A percentile compares a stretch with the other conserved stretches of the same genome.
These are phyloP conservation scores for Chlorella sorokiniana DNA, from an alignment of 139 green algal genomes.

Conservation along the genomic window DNA sequence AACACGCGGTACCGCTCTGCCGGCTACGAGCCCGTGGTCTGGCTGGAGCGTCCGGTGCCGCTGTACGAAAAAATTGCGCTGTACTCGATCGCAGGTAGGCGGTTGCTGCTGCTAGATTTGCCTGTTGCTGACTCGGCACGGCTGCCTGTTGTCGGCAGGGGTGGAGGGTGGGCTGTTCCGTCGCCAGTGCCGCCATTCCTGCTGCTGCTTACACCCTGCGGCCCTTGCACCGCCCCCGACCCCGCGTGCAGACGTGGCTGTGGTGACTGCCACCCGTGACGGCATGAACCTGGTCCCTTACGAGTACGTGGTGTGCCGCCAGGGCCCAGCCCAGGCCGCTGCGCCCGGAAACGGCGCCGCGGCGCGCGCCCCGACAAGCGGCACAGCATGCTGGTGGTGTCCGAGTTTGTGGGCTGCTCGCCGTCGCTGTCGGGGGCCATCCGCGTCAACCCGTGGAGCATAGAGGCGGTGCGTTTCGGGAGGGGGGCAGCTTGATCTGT, in stretches of 20 bases:
- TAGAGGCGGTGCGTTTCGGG: conserved; percentile 59
- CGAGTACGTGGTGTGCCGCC: conserved; percentile 97
- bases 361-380: conserved; percentile 18
- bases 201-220: background rate
- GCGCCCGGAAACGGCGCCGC: background rate
- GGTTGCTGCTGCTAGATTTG: no score
- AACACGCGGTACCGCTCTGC: conserved; percentile 55
- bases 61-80: conserved; percentile 95
- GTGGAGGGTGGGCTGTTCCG: background rate
- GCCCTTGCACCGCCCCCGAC: background rate
- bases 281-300: conserved; percentile 99
- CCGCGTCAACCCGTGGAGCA: conserved; percentile 96
- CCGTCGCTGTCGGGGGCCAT: conserved; percentile 92
- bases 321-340: conserved; percentile 54
- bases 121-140: background rate
- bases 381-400: conserved; percentile 87
- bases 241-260: conserved; percentile 69
- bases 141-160: no score
- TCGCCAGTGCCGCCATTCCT: background rate
- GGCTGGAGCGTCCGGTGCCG: conserved; percentile 87
- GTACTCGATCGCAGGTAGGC: conserved; percentile 67
- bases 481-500: background rate
- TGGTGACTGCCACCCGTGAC: conserved; percentile 93
- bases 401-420: conserved; percentile 98
- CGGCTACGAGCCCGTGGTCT: conserved; percentile 83